Percentiles rank a stretch among this genome's conserved stretches.
phyloP scores from a whole-genome alignment of 352 stramenopile genomes.

The Phytophthora niederhauseri region DNA sequence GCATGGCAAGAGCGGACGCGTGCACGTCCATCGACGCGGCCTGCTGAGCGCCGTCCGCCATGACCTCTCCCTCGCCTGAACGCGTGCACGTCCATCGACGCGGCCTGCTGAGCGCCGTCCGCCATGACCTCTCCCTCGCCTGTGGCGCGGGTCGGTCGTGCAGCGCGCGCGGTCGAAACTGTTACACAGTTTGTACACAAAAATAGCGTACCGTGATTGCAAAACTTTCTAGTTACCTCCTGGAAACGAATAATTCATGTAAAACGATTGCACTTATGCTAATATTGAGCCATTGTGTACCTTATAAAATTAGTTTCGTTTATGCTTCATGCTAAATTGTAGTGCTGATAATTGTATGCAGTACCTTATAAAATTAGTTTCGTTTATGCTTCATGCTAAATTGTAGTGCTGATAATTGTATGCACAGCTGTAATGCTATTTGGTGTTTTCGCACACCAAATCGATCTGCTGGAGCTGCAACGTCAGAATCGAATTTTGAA shows the following conservation, averaged over 20 bases:
- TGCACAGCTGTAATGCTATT: not conserved
- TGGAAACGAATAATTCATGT: too few species aligned
- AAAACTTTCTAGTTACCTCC: too few species aligned
- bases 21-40: constrained; percentile 7
- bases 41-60: constrained; percentile 16
- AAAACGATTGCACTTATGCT: too few species aligned
- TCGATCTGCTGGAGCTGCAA: constrained; percentile 1
- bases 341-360: too few species aligned
- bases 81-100: constrained; percentile 4
- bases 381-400: too few species aligned
- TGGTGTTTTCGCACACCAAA: constrained; percentile 3
- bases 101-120: constrained; percentile 6
- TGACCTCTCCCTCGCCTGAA: constrained; percentile 16
- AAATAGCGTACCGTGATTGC: not conserved
- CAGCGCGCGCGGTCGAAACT: constrained; percentile 20
- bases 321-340: too few species aligned
- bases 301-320: too few species aligned
- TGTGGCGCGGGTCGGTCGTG: constrained; percentile 8
- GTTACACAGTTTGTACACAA: constrained; percentile 14
- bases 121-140: constrained; percentile 22
- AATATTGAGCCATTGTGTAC: too few species aligned
- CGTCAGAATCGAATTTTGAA: constrained; percentile 7
- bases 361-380: too few species aligned
- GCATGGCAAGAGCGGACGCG: constrained; percentile 14
- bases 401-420: too few species aligned